Evolutionary conservation across 2,329 filamentous ascomycete species (phyloP).

Genomic region (Alternaria infectoria): DNA sequence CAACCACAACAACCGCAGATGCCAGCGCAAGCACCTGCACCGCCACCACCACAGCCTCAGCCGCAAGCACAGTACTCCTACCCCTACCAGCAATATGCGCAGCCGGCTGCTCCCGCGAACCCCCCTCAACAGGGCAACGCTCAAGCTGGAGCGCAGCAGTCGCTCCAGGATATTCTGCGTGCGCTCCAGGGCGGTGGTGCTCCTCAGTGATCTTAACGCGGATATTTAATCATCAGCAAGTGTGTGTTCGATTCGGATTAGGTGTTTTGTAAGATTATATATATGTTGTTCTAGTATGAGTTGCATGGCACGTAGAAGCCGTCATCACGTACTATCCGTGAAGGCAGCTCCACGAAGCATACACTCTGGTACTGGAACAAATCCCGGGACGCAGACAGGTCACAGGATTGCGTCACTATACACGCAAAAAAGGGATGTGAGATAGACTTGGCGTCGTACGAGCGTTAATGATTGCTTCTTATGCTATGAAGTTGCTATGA

Average conservation of each 20-base stretch:
- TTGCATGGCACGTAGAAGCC: not conserved
- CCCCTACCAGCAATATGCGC: constrained; percentile 32
- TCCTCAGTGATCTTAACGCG: not conserved
- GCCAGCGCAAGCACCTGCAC: constrained; percentile 25
- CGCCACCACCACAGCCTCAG: constrained; percentile 26
- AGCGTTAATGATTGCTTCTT: constrained; percentile 7
- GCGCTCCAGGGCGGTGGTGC: constrained; percentile 32
- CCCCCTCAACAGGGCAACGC: constrained; percentile 23
- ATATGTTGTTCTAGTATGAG: not conserved
- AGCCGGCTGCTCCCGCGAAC: constrained; percentile 27
- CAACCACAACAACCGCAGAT: constrained; percentile 27
- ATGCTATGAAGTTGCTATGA: not conserved
- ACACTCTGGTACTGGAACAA: not conserved
- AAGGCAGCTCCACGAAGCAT: not conserved
- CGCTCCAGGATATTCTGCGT: constrained; percentile 42
- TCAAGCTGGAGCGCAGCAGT: constrained; percentile 31
- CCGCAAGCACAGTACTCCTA: constrained; percentile 32
- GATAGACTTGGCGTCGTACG: not conserved
- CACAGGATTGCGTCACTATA: not conserved
- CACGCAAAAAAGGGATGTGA: not conserved
- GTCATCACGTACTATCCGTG: not conserved
- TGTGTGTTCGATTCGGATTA: not conserved
- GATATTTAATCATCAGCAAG: not conserved
- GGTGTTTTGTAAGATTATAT: constrained; percentile 10
- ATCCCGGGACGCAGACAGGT: no score